Base-by-base conservation (phyloP, 441 rosid species). In the Adansonia madagascariensis region DNA sequence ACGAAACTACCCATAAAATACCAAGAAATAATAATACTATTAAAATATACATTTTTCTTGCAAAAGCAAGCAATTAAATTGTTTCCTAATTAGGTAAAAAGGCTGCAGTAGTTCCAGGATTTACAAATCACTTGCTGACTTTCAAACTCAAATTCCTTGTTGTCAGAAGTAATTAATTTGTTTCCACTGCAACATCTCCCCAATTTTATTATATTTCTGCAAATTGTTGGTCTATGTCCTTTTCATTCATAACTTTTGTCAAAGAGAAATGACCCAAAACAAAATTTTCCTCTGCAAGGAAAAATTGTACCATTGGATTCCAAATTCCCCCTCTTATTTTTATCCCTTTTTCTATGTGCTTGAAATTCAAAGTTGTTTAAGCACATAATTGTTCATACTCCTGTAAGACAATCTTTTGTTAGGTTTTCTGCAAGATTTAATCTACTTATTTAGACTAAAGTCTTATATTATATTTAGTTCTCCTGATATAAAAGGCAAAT, bases 201-300 rank as follows among this genome's bases (percentile, higher is more conserved):
- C 74, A 50, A 15, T 52, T 52, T 71, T 71, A 52, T 71, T 50
- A 39, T 24, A 27, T 71, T 4, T 52, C 44, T 52, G 61, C 61
- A 50, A 46, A 61, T 71, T 50, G 74, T 70, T 69, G 74, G 74
- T 52, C 27, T 44, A 50, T 3, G 47, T 52, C 55, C 55, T 22
- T 67, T 20, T 67, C 72, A 67, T 44, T 46, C 46, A 67, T 46
- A 67, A 20, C 53, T 18, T 44, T 10, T 67, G 72, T 4, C n/a
- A 9, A 20, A 17, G 11, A 44, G 71, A 66, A 66, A 44, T 66
- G 12, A 44, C 35, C 43, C 66, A 12, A 12, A 12, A 44, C n/a
- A 44, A 9, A 44, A 4, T 20, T 9, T 41, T n/a, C 35, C n/a
- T 18, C 53, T 44, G 11, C 35, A 44, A 44, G 35, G 7, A 20